Conservation (phyloP, 2,329 filamentous ascomycete genomes). For the Tympanopsis confertula region DNA sequence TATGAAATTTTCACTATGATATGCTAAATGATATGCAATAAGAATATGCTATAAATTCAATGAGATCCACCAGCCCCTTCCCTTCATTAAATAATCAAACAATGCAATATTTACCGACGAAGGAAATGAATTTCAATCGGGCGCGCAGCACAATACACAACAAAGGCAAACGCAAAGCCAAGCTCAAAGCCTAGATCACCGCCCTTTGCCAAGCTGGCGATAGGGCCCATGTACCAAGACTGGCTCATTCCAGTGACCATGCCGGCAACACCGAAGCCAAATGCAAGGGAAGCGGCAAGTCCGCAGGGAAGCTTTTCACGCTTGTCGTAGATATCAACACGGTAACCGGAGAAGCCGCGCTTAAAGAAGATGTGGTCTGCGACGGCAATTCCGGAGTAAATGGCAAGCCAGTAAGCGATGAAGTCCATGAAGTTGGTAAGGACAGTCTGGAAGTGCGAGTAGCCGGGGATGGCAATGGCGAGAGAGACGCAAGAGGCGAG, state of each 20-base stretch:
- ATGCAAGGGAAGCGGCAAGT: slow-evolving; percentile 50
- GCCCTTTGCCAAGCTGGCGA: slow-evolving; percentile 48
- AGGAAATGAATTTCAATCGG: slow-evolving; percentile 27
- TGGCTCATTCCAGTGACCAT: slow-evolving; percentile 63
- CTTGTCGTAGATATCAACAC: slow-evolving; percentile 44
- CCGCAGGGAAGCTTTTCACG: slow-evolving; percentile 46
- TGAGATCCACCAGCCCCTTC: too few relatives aligned
- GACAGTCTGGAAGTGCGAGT: slow-evolving; percentile 49
- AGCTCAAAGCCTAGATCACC: slow-evolving; percentile 45
- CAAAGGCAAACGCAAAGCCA: slow-evolving; percentile 46
- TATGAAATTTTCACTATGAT: too few relatives aligned
- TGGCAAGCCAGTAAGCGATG: slow-evolving; percentile 64
- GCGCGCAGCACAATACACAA: slow-evolving; percentile 38
- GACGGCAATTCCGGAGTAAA: slow-evolving; percentile 57
- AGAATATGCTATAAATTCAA: too few relatives aligned
- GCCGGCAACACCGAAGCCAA: slow-evolving; percentile 51
- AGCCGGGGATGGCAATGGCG: slow-evolving; percentile 60
- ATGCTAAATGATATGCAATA: too few relatives aligned
- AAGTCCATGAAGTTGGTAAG: slow-evolving; percentile 62
- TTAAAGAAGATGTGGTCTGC: slow-evolving; percentile 60
- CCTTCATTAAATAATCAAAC: too few relatives aligned
- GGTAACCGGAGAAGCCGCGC: slow-evolving; percentile 47
- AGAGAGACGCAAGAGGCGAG: slow-evolving; percentile 52
- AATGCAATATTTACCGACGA: slow-evolving; percentile 22
- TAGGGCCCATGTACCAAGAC: slow-evolving; percentile 56